A percentile compares a stretch with the other conserved stretches of the same genome.
phyloP scores from a whole-genome alignment of 2,329 filamentous ascomycete genomes.

The Lachnum nothofagi region DNA sequence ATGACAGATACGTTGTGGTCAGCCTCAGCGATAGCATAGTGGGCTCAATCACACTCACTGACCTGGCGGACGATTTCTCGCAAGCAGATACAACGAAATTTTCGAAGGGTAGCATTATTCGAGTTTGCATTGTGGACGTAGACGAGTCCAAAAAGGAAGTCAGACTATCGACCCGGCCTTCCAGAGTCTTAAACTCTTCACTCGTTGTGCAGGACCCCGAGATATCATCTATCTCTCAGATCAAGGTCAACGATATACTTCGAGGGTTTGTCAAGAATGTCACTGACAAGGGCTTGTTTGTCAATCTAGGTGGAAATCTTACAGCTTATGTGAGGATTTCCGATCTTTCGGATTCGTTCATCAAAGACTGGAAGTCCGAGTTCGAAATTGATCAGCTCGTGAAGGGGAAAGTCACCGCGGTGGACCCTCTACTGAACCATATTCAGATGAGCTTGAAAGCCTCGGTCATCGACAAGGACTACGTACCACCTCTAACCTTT shows the following conservation, averaged over 20 bases:
- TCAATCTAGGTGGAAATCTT: constrained; percentile 74
- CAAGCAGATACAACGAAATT: constrained; percentile 70
- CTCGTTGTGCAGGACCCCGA: constrained; percentile 76
- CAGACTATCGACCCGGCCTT: constrained; percentile 75
- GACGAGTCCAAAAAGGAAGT: constrained; percentile 82
- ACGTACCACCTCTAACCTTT: constrained; percentile 66
- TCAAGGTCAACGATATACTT: constrained; percentile 72
- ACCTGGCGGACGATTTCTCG: constrained; percentile 81
- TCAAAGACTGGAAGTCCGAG: constrained; percentile 92
- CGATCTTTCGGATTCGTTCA: constrained; percentile 81
- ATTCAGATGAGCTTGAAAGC: constrained; percentile 83
- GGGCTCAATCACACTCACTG: constrained; percentile 74
- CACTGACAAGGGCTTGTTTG: constrained; percentile 81
- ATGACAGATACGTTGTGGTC: constrained; percentile 76
- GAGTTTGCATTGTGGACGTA: constrained; percentile 77
- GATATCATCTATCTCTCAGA: constrained; percentile 62
- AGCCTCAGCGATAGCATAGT: constrained; percentile 77
- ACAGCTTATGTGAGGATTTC: constrained; percentile 79
- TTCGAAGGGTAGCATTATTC: constrained; percentile 79
- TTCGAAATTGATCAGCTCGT: constrained; percentile 89
- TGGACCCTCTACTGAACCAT: constrained; percentile 64
- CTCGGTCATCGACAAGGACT: constrained; percentile 76
- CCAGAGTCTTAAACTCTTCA: constrained; percentile 81
- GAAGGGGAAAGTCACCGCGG: constrained; percentile 72
- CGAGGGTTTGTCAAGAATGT: constrained; percentile 91